A percentile compares a stretch with the other conserved stretches of the same genome.
Evolutionary conservation across 176 grass and related monocot species (phyloP).

Genomic region (Oryza meyeriana): DNA sequence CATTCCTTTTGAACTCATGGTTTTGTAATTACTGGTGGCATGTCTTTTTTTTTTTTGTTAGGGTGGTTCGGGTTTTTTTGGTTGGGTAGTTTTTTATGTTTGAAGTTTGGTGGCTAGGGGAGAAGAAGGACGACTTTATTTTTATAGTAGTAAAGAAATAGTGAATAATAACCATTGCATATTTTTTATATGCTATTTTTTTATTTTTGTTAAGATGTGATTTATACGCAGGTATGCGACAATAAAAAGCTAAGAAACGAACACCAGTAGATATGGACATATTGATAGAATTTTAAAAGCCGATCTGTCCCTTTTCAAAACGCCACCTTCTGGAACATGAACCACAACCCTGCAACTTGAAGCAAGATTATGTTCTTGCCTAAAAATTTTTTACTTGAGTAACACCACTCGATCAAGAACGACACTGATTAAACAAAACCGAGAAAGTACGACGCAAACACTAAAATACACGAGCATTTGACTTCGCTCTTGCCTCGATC

Average conservation of each 20-base stretch:
- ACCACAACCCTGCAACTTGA: background rate
- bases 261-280: no score
- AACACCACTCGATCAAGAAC: background rate
- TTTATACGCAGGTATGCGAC: no score
- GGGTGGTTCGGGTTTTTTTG: no score
- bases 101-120: no score
- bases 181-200: background rate
- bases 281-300: no score
- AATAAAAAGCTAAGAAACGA: no score
- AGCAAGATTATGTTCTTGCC: background rate
- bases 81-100: no score
- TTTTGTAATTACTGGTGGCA: no score
- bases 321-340: background rate
- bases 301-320: background rate
- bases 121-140: no score
- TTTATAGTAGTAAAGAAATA: no score
- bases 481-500: background rate
- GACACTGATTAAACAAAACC: background rate
- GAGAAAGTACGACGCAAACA: background rate
- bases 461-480: background rate
- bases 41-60: no score
- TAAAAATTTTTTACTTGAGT: background rate
- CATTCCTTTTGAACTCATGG: background rate
- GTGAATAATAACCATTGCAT: background rate
- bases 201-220: no score